Evolutionary conservation across 768 basidiomycete species (phyloP), one percentile per base, ranked within the genome.

Genomic region (Auriscalpium vulgare): DNA sequence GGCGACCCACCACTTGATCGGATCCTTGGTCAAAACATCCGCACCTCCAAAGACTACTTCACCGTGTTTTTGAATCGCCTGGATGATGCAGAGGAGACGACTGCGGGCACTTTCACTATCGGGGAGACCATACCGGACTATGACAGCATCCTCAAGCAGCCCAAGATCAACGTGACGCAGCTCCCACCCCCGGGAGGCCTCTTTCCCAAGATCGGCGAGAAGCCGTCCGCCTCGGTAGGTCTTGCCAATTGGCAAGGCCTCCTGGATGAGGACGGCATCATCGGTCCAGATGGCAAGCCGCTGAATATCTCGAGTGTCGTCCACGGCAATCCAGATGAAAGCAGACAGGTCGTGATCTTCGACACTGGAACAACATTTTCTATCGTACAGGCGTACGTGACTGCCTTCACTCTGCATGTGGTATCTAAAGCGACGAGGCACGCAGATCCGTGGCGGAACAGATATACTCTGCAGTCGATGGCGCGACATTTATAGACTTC

Each of bases 351-450:
- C 2, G 79, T 78, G 5, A 72, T 88, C 4, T 70, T 88, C 34
- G 88, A 89, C 64, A 83, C 83, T 8, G 88, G 88, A 0, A 87
- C 7, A 5, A 29, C 29, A 85, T 63, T 76, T 83, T 0, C 70
- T 87, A 3, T 78, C 84, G 13, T 85, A 87, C 29, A 29, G 29
- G 5, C 2, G 29, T 29, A 29, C 4, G 29, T 29, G n/a, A n/a
- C n/a, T n/a, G 29, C 29, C 29, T 29, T 29, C 29, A 7, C 29
- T 29, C 29, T 29, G 29, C 7, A 29, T 29, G 7, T 29, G 29
- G 29, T 29, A 2, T 29, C 29, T 29, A 29, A 29, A 21, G 21
- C 21, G 29, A 29, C 29, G 29, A 29, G 29, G 50, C 2, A 29
- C 48, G 51, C 66, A 80, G 81, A 51, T 54, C 63, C 47, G 73